Conservation (phyloP, 1,284 basidiomycete species). For the Fomitopsis palustris region DNA sequence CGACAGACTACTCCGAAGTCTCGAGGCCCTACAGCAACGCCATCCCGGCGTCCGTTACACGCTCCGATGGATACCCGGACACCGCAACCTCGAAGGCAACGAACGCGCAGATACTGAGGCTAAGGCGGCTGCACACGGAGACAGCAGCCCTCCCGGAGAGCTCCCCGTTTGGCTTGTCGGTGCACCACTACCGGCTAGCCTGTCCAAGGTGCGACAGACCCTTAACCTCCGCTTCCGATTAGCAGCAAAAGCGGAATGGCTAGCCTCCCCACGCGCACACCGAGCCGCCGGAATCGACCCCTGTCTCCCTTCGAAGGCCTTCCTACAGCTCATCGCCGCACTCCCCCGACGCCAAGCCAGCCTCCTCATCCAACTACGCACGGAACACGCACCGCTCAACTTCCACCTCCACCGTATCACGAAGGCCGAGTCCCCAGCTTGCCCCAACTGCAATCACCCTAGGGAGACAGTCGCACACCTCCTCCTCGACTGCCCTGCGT, state of each 20-base stretch:
- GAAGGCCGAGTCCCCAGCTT: constrained; percentile 12
- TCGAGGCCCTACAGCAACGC: neutral
- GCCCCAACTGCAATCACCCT: constrained; percentile 18
- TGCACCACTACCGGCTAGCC: constrained; percentile 11
- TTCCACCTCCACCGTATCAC: constrained; percentile 23
- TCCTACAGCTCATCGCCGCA: neutral
- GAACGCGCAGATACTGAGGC: constrained; percentile 15
- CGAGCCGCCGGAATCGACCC: constrained; percentile 8
- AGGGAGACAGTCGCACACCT: constrained; percentile 25
- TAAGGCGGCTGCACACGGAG: constrained; percentile 15
- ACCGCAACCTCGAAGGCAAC: constrained; percentile 17
- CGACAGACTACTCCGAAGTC: constrained; percentile 6
- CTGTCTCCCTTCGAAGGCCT: constrained; percentile 5
- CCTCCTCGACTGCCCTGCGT: constrained; percentile 25
- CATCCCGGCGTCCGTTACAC: constrained; percentile 8
- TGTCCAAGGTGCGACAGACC: constrained; percentile 3
- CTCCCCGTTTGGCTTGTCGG: constrained; percentile 9
- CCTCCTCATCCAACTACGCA: constrained; percentile 27
- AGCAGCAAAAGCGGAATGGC: constrained; percentile 3
- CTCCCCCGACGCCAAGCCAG: constrained; percentile 11
- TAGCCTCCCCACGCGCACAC: neutral
- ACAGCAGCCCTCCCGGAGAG: neutral
- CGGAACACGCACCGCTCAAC: constrained; percentile 25
- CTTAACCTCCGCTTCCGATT: neutral
- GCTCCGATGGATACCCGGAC: constrained; percentile 16